These are phyloP conservation scores for Emmonsiellopsis sp. DNA, from an alignment of 2,329 filamentous ascomycete species.

Conservation along the genomic window DNA sequence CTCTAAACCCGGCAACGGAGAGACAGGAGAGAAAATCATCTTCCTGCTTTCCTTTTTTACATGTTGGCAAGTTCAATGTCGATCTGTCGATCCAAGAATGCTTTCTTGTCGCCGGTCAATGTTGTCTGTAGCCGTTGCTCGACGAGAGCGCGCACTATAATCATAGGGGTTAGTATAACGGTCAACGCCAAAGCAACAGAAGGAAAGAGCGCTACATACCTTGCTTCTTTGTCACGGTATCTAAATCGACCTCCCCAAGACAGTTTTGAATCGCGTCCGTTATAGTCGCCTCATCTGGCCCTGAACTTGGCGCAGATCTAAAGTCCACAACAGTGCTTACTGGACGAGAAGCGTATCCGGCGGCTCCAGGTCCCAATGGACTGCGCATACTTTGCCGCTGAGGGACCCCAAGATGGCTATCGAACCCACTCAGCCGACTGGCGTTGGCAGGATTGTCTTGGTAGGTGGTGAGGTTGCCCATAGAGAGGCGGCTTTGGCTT, in stretches of 20 bases:
- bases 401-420: slow-evolving; percentile 33
- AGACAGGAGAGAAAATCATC: background rate
- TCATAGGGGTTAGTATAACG: slow-evolving; percentile 3
- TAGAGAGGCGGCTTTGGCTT: slow-evolving; percentile 49
- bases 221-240: slow-evolving; percentile 98
- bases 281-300: slow-evolving; percentile 71
- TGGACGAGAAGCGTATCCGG: slow-evolving; percentile 38
- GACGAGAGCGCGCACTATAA: slow-evolving; percentile 65
- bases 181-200: background rate
- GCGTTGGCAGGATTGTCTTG: slow-evolving; percentile 34
- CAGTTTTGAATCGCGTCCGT: slow-evolving; percentile 76
- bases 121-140: slow-evolving; percentile 91
- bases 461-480: slow-evolving; percentile 45
- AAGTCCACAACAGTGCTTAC: slow-evolving; percentile 50
- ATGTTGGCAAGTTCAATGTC: slow-evolving; percentile 90
- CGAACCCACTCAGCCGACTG: slow-evolving; percentile 36
- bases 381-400: slow-evolving; percentile 34
- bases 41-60: slow-evolving; percentile 41
- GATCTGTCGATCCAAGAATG: slow-evolving; percentile 87
- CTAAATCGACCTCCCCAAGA: slow-evolving; percentile 79
- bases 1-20: background rate
- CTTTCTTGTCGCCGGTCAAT: slow-evolving; percentile 72
- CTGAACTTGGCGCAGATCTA: slow-evolving; percentile 44
- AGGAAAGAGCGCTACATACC: slow-evolving; percentile 31
- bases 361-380: slow-evolving; percentile 33